Evolutionary conservation across 257 asterid species (phyloP).

Genomic region (Osmanthus fragrans): DNA sequence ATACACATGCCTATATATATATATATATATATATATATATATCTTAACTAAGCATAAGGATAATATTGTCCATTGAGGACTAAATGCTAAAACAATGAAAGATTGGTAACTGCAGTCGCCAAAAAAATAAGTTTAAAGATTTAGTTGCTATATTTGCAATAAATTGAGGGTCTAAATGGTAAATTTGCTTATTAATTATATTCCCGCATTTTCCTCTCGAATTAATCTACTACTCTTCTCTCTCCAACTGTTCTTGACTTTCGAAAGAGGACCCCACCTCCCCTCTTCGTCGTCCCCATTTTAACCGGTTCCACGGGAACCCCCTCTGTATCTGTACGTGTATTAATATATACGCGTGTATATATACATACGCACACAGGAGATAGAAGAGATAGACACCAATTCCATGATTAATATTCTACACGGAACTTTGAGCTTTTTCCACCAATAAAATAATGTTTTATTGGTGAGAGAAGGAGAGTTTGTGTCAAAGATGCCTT

Average conservation of each 20-base stretch:
- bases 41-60: no score
- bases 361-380: background rate
- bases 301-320: constrained; percentile 40
- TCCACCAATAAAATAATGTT: constrained; percentile 8
- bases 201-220: background rate
- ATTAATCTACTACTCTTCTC: background rate
- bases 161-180: background rate
- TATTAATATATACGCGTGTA: background rate
- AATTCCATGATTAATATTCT: constrained; percentile 22
- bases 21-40: no score
- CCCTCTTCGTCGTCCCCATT: constrained; percentile 31
- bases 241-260: constrained; percentile 23
- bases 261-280: constrained; percentile 9
- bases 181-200: background rate
- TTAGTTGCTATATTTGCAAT: background rate
- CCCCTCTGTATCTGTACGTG: background rate
- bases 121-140: background rate
- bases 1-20: no score
- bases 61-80: background rate
- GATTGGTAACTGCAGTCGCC: background rate
- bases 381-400: constrained; percentile 11
- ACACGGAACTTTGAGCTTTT: constrained; percentile 24
- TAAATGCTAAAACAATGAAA: background rate
- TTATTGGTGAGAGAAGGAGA: constrained; percentile 19
- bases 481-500: constrained; percentile 14